Base-by-base conservation (phyloP, 441 rosid species). In the Gossypium laxum region DNA sequence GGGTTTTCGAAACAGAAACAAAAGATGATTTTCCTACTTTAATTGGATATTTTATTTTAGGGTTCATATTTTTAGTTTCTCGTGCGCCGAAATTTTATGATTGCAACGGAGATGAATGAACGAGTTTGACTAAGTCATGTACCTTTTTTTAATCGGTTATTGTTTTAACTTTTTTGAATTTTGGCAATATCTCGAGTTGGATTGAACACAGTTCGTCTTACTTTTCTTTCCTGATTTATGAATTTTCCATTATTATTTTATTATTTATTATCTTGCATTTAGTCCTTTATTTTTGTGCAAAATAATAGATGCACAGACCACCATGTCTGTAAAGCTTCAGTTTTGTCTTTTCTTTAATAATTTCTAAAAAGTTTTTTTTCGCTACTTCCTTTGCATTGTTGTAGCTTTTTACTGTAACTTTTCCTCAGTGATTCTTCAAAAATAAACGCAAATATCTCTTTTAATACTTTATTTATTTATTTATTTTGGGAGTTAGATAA, bases 81-180 rank as follows among this genome's bases (percentile, higher is more conserved):
- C 78, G 88, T 89, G 87, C 91, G 82, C 74, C 68, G 64, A 72
- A 73, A 68, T 70, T 45, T 72, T 64, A 38, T 72, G 72, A 74
- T 57, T 86, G 79, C 65, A 71, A 72, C 70, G 61, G 63, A 67
- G 73, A 73, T 75, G 74, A 82, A 79, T 72, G 80, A 81, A 70
- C 67, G 77, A 71, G 80, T 78, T 83, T 87, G 96, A 87, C 91
- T 77, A 6, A 68, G 85, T 84, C 87, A 59, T 62, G 67, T 61
- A 43, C 47, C 75, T 69, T 26, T 58, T 66, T 62, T 21, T 52
- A 56, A 65, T 73, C 75, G 76, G 69, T 70, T 76, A 65, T 76
- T 78, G 78, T 76, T 74, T 66, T 72, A 55, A 62, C 48, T 68
- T 66, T 76, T 80, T 70, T 70, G 65, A 75, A 57, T 81, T 51